Percentiles rank a stretch among this genome's conserved stretches.
These are phyloP conservation scores for Botryobasidium botryosum DNA, from an alignment of 768 basidiomycete genomes.

Conservation along the genomic window DNA sequence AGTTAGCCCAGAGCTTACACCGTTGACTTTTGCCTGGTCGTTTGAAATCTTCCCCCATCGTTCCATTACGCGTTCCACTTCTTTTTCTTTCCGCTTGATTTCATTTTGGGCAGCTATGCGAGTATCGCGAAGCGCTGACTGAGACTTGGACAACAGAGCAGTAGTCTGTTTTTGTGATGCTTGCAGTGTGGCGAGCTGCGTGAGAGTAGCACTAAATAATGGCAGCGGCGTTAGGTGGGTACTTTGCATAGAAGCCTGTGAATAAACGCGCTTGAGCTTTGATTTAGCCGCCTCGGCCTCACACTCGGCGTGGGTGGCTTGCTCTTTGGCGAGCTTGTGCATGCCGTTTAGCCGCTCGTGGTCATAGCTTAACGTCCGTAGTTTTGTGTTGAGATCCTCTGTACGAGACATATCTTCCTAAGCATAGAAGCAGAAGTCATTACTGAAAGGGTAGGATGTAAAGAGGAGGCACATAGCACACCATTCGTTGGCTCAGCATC, in stretches of 20 bases:
- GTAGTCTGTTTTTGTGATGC: constrained; percentile 52
- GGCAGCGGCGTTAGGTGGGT: background rate
- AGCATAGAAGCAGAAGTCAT: background rate
- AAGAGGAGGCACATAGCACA: constrained; percentile 25
- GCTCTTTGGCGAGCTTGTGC: constrained; percentile 41
- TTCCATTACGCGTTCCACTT: constrained; percentile 17
- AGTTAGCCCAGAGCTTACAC: constrained; percentile 31
- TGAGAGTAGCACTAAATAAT: constrained; percentile 30
- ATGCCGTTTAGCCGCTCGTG: constrained; percentile 56
- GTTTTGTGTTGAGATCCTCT: constrained; percentile 56
- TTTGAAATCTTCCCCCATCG: constrained; percentile 38
- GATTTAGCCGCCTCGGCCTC: constrained; percentile 60
- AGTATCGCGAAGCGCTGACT: constrained; percentile 46
- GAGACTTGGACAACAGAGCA: constrained; percentile 54
- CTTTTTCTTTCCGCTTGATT: constrained; percentile 67
- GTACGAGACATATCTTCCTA: constrained; percentile 65
- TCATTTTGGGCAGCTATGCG: constrained; percentile 54
- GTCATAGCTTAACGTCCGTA: constrained; percentile 65
- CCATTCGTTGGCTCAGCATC: constrained; percentile 61
- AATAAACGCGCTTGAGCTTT: constrained; percentile 40
- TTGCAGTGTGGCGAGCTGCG: constrained; percentile 41
- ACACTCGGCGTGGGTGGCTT: constrained; percentile 55
- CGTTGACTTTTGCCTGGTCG: constrained; percentile 40
- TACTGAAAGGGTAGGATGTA: background rate
- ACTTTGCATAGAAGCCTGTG: background rate